These are phyloP conservation scores for Periconia sp. DNA, from an alignment of 2,329 filamentous ascomycete genomes.

Conservation along the genomic window DNA sequence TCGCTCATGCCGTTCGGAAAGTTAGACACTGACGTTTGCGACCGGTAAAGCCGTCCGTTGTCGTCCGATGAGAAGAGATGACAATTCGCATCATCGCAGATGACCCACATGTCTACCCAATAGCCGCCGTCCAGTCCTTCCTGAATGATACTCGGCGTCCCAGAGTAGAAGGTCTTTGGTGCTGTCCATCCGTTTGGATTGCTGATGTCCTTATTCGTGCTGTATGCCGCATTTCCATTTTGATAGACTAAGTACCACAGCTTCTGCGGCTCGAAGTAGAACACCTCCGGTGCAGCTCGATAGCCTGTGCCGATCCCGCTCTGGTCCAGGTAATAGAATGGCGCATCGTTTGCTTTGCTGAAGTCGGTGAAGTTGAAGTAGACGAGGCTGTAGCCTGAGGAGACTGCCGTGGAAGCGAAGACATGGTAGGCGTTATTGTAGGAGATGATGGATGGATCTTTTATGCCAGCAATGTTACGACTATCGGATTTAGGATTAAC, in stretches of 20 bases:
- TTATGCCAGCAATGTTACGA: conserved; percentile 35
- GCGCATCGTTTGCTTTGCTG: conserved; percentile 33
- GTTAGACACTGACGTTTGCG: conserved; percentile 38
- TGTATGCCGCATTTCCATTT: conserved; percentile 52
- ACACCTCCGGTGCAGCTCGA: conserved; percentile 50
- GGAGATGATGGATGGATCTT: conserved; percentile 43
- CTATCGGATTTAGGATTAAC: conserved; percentile 36
- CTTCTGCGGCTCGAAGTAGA: conserved; percentile 51
- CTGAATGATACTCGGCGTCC: conserved; percentile 39
- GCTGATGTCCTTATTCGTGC: conserved; percentile 49
- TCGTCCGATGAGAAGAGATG: conserved; percentile 52
- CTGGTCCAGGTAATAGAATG: conserved; percentile 49
- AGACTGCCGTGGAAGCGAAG: conserved; percentile 47
- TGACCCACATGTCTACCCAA: conserved; percentile 55
- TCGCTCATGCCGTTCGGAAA: conserved; percentile 48
- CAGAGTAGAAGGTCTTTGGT: conserved; percentile 44
- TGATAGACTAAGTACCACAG: conserved; percentile 53
- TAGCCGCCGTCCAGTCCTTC: conserved; percentile 44
- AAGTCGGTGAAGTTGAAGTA: conserved; percentile 52
- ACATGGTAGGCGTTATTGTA: conserved; percentile 51
- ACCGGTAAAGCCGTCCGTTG: conserved; percentile 51
- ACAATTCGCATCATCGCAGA: conserved; percentile 46
- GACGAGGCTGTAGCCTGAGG: conserved; percentile 46
- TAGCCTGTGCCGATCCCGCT: conserved; percentile 48
- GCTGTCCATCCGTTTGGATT: conserved; percentile 50